Conservation (phyloP, 495 filamentous ascomycete species). For the Neurospora intermedia region DNA sequence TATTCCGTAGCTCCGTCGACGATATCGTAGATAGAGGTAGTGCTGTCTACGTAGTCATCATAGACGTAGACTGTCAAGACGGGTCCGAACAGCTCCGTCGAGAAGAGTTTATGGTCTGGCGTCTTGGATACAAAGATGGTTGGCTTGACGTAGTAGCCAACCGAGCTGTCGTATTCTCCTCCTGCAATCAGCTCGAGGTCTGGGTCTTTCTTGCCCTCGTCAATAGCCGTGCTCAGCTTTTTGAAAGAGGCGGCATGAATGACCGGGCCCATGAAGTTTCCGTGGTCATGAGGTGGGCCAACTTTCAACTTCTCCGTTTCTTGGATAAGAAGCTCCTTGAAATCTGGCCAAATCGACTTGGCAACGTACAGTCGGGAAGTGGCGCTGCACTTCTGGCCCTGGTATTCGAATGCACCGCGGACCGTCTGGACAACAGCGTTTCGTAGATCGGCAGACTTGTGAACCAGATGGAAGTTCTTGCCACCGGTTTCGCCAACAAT, state of each 20-base stretch:
- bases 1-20: conserved; percentile 62
- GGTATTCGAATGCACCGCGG: conserved; percentile 80
- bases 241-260: conserved; percentile 64
- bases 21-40: conserved; percentile 43
- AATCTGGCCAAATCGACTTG: conserved; percentile 55
- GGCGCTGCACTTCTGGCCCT: conserved; percentile 84
- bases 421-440: conserved; percentile 75
- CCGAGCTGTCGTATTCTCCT: conserved; percentile 56
- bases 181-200: conserved; percentile 54
- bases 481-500: conserved; percentile 81
- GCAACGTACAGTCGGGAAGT: conserved; percentile 69
- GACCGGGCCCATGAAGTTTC: conserved; percentile 67
- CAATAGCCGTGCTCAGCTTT: conserved; percentile 56
- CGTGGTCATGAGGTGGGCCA: conserved; percentile 57
- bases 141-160: conserved; percentile 62
- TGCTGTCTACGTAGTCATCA: conserved; percentile 49
- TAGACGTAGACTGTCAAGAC: conserved; percentile 62
- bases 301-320: conserved; percentile 57
- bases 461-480: conserved; percentile 86
- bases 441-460: conserved; percentile 58
- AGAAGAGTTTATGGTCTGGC: conserved; percentile 54
- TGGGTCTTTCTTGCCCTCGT: conserved; percentile 53
- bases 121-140: conserved; percentile 56
- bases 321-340: conserved; percentile 48
- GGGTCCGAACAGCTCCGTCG: conserved; percentile 69